Percentiles rank a stretch among this genome's conserved stretches.
Evolutionary conservation across 805 yeast species (phyloP).

Genomic region (Wickerhamomyces xylosicus): DNA sequence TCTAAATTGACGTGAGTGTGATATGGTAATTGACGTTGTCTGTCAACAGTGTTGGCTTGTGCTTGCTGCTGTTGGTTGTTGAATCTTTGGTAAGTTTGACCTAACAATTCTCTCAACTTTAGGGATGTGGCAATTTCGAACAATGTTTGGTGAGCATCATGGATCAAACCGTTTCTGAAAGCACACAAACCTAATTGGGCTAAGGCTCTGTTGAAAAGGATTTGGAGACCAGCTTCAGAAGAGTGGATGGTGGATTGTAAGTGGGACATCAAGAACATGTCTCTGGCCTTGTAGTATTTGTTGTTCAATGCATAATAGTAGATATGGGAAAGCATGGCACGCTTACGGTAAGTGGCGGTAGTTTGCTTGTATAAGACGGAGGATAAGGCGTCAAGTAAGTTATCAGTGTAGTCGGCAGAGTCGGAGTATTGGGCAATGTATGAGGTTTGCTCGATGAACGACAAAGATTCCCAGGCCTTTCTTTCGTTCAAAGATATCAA

Average conservation of each 20-base stretch:
- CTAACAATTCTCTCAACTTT: slow-evolving; percentile 84
- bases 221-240: slow-evolving; percentile 81
- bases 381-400: slow-evolving; percentile 55
- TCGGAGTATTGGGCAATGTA: slow-evolving; percentile 19
- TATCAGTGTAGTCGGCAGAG: slow-evolving; percentile 33
- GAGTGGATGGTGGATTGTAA: slow-evolving; percentile 74
- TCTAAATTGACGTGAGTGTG: slow-evolving; percentile 97
- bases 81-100: slow-evolving; percentile 77
- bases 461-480: slow-evolving; percentile 58
- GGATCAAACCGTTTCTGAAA: slow-evolving; percentile 78
- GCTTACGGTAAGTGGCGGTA: slow-evolving; percentile 61
- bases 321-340: slow-evolving; percentile 75
- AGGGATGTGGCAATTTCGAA: slow-evolving; percentile 82
- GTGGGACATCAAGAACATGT: slow-evolving; percentile 78
- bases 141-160: slow-evolving; percentile 78
- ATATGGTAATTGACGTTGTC: slow-evolving; percentile 84
- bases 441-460: slow-evolving; percentile 11
- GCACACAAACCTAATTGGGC: slow-evolving; percentile 96
- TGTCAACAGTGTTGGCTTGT: slow-evolving; percentile 38
- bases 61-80: slow-evolving; percentile 25
- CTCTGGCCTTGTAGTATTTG: slow-evolving; percentile 77
- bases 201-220: slow-evolving; percentile 87
- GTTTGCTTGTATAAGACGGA: slow-evolving; percentile 56
- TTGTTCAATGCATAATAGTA: slow-evolving; percentile 89
- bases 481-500: slow-evolving; percentile 62